Conservation (phyloP, 345 rosid genomes). For the Eucalyptus pauciflora region DNA sequence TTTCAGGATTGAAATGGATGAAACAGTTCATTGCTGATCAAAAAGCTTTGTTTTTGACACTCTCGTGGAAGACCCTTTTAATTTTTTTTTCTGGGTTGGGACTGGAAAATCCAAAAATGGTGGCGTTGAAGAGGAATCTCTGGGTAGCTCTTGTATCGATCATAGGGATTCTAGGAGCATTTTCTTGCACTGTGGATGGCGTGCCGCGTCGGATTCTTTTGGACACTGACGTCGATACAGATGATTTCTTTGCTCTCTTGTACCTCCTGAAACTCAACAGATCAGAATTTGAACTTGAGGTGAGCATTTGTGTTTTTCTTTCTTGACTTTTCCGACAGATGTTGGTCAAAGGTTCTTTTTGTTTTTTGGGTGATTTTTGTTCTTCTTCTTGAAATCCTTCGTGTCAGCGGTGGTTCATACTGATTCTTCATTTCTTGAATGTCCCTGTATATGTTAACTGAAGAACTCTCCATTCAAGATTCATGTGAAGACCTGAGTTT, state of each 20-base stretch:
- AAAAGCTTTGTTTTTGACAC: neutral
- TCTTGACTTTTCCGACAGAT: neutral
- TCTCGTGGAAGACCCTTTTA: neutral
- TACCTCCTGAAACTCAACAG: slow-evolving; percentile 76
- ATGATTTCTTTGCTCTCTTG: slow-evolving; percentile 76
- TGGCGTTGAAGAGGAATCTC: slow-evolving; percentile 8
- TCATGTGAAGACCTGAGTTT: neutral
- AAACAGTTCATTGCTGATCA: neutral
- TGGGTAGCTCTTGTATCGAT: slow-evolving; percentile 1
- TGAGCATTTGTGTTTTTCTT: neutral
- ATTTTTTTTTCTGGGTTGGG: neutral
- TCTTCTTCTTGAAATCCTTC: neutral
- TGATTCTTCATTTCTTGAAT: neutral
- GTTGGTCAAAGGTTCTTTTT: neutral
- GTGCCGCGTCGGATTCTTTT: slow-evolving; percentile 49
- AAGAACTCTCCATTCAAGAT: neutral
- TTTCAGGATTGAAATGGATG: neutral
- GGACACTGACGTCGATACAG: slow-evolving; percentile 85
- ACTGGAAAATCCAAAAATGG: slow-evolving; percentile 2
- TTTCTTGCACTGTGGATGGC: slow-evolving; percentile 5
- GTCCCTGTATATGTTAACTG: neutral
- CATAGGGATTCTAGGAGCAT: neutral
- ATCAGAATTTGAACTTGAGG: slow-evolving; percentile 76
- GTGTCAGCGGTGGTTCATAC: neutral
- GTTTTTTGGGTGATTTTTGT: neutral